phyloP scores from a whole-genome alignment of 495 filamentous ascomycete species.

The Penicillium cataractarum region DNA sequence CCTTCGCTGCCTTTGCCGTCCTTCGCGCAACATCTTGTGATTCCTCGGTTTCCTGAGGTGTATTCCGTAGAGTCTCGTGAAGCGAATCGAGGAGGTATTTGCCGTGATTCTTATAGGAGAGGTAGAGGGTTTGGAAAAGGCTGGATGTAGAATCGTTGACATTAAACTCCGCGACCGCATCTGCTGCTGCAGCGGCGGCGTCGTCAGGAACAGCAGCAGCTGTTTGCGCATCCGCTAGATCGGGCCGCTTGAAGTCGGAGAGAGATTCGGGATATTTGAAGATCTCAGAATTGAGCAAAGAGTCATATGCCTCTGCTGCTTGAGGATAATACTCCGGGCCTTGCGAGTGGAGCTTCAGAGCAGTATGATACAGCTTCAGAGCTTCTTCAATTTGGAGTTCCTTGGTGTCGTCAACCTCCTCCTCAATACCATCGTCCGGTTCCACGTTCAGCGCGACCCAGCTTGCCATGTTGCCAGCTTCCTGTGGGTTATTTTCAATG shows the following conservation, averaged over 20 bases:
- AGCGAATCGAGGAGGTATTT: slow-evolving; percentile 83
- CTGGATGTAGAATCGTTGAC: slow-evolving; percentile 70
- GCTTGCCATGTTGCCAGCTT: slow-evolving; percentile 46
- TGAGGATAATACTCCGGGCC: slow-evolving; percentile 74
- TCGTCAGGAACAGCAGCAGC: slow-evolving; percentile 47
- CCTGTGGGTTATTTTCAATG: slow-evolving; percentile 10
- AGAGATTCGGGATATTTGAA: slow-evolving; percentile 86
- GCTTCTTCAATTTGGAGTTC: slow-evolving; percentile 98
- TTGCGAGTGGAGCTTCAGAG: slow-evolving; percentile 89
- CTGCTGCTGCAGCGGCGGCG: slow-evolving; percentile 50
- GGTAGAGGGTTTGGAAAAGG: slow-evolving; percentile 84
- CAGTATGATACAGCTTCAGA: slow-evolving; percentile 90
- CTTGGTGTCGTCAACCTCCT: slow-evolving; percentile 92
- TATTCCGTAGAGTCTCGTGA: slow-evolving; percentile 41
- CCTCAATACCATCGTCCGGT: slow-evolving; percentile 84
- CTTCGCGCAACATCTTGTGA: slow-evolving; percentile 41
- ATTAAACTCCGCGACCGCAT: slow-evolving; percentile 43
- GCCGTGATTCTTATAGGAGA: slow-evolving; percentile 94
- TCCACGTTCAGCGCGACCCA: slow-evolving; percentile 91
- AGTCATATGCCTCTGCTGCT: slow-evolving; percentile 80
- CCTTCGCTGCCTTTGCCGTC: slow-evolving; percentile 29
- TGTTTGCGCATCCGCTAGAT: slow-evolving; percentile 59
- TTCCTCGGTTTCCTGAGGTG: slow-evolving; percentile 35
- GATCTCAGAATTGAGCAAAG: slow-evolving; percentile 87
- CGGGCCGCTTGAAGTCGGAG: slow-evolving; percentile 72